Evolutionary conservation across 495 filamentous ascomycete species (phyloP).

Genomic region (Penicillium ucsense): DNA sequence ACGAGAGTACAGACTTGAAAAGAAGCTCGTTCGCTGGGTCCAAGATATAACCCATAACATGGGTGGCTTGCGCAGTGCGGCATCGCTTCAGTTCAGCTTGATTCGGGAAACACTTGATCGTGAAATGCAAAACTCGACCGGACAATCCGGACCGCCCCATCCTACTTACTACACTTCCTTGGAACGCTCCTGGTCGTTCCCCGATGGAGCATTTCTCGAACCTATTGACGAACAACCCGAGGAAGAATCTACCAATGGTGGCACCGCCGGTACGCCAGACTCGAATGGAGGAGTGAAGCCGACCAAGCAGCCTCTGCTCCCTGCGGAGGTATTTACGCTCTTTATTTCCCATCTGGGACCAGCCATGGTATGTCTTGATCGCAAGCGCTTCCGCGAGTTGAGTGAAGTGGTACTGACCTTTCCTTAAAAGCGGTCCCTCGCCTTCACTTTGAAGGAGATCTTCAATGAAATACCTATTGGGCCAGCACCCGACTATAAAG

Average conservation of each 20-base stretch:
- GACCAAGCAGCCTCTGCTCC: slow-evolving; percentile 29
- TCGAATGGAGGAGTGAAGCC: slow-evolving; percentile 7
- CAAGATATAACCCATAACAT: slow-evolving; percentile 83
- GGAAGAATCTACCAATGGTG: slow-evolving; percentile 39
- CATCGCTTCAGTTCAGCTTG: slow-evolving; percentile 77
- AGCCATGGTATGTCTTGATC: slow-evolving; percentile 55
- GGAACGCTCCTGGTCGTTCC: slow-evolving; percentile 27
- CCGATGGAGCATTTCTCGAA: slow-evolving; percentile 40
- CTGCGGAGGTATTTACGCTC: slow-evolving; percentile 72
- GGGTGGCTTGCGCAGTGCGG: slow-evolving; percentile 83
- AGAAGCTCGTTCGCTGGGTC: slow-evolving; percentile 71
- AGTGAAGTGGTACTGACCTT: not conserved
- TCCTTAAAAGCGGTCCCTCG: slow-evolving; percentile 60
- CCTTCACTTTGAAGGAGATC: slow-evolving; percentile 79
- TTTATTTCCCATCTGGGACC: slow-evolving; percentile 86
- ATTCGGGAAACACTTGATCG: slow-evolving; percentile 48
- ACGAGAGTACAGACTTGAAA: slow-evolving; percentile 68
- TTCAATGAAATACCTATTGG: slow-evolving; percentile 81
- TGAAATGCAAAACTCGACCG: slow-evolving; percentile 8
- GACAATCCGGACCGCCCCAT: slow-evolving; percentile 1
- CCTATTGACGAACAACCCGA: slow-evolving; percentile 60
- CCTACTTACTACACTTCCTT: slow-evolving; percentile 11
- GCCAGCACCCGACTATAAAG: slow-evolving; percentile 48
- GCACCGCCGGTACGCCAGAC: slow-evolving; percentile 6
- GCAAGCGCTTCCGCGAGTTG: too few relatives aligned